Percentiles rank a stretch among this genome's conserved stretches.
Conservation (phyloP, 257 asterid genomes). For the Buddleja alternifolia region DNA sequence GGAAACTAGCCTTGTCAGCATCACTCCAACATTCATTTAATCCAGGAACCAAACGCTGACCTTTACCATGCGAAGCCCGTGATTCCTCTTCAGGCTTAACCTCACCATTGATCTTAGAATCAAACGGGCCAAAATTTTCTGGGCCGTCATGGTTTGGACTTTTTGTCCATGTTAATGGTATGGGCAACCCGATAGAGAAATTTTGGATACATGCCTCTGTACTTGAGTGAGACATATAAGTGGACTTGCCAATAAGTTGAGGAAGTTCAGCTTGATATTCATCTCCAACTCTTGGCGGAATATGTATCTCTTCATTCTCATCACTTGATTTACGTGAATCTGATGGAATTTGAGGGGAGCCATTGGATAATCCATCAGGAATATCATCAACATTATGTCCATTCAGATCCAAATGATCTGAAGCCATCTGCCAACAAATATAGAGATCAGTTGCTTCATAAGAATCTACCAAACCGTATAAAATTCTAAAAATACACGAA, state of each 20-base stretch:
- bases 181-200: constrained; percentile 41
- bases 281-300: constrained; percentile 64
- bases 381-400: constrained; percentile 35
- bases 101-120: constrained; percentile 27
- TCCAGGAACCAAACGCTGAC: constrained; percentile 51
- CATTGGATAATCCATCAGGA: constrained; percentile 38
- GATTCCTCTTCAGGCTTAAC: constrained; percentile 27
- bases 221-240: constrained; percentile 2
- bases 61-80: constrained; percentile 20
- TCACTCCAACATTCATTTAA: constrained; percentile 48
- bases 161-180: constrained; percentile 41
- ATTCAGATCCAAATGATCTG: constrained; percentile 31
- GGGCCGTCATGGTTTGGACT: constrained; percentile 29
- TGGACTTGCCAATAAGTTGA: constrained; percentile 25
- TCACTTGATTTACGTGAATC: constrained; percentile 34
- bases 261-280: constrained; percentile 68
- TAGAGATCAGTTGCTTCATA: constrained; percentile 5
- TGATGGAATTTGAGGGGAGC: constrained; percentile 38
- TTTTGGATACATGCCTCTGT: constrained; percentile 22
- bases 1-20: constrained; percentile 54
- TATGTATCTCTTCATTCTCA: constrained; percentile 45
- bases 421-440: constrained; percentile 40
- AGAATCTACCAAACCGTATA: background rate
- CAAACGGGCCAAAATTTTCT: constrained; percentile 18
- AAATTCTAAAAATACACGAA: constrained; percentile 4